phyloP scores from a whole-genome alignment of 2,329 filamentous ascomycete genomes.

The Triangularia verruculosa region DNA sequence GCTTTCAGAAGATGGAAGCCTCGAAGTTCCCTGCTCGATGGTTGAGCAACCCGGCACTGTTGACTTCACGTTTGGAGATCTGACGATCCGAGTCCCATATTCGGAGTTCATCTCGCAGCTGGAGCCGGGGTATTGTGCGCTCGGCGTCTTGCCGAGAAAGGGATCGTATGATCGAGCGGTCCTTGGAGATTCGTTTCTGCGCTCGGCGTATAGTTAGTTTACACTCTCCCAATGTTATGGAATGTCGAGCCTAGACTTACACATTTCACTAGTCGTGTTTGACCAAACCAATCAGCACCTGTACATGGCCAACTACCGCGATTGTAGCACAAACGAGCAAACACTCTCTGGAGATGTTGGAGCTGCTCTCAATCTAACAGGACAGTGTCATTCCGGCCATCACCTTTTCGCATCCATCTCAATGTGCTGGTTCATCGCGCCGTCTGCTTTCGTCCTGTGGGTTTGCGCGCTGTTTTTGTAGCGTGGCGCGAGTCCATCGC shows the following conservation, averaged over 20 bases:
- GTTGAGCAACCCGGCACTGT: constrained; percentile 40
- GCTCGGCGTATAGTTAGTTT: constrained; percentile 42
- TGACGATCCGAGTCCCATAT: constrained; percentile 47
- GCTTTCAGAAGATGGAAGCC: constrained; percentile 3
- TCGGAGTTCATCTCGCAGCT: constrained; percentile 44
- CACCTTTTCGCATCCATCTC: neutral
- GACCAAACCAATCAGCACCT: constrained; percentile 46
- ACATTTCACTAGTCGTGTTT: constrained; percentile 41
- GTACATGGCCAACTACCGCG: constrained; percentile 47
- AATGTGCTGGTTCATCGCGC: neutral
- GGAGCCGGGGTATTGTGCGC: constrained; percentile 38
- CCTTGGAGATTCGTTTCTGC: constrained; percentile 54
- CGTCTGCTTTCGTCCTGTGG: constrained; percentile 2
- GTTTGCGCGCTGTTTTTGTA: neutral
- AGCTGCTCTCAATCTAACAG: neutral
- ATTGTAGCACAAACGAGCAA: constrained; percentile 39
- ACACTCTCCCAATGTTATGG: neutral
- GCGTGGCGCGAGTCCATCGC: neutral
- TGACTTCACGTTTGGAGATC: constrained; percentile 48
- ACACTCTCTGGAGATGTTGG: constrained; percentile 2
- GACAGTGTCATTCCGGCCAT: neutral
- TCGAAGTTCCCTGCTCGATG: constrained; percentile 42
- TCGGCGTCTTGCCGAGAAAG: constrained; percentile 44
- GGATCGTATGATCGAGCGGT: constrained; percentile 41
- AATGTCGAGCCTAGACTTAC: neutral